Percentiles rank a stretch among this genome's conserved stretches.
phyloP scores from a whole-genome alignment of 202 grass and related monocot genomes.

The Eragrostis tef region DNA sequence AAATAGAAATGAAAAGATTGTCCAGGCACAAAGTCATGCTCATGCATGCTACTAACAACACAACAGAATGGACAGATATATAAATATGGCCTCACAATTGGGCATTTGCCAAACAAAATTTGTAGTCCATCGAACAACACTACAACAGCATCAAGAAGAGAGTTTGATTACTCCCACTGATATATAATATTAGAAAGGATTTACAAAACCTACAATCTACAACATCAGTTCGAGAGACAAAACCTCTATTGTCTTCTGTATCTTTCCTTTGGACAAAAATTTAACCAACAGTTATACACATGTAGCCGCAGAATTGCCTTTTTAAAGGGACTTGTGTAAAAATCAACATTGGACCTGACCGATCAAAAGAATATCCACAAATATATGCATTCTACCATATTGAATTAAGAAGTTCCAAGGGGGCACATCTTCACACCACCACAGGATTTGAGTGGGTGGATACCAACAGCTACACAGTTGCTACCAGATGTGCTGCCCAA shows the following conservation, averaged over 20 bases:
- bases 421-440: conserved; percentile 18
- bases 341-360: conserved; percentile 8
- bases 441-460: conserved; percentile 1
- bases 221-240: conserved; percentile 28
- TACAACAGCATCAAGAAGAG: conserved; percentile 18
- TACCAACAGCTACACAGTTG: not conserved
- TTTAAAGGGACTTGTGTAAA: conserved; percentile 19
- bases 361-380: not conserved
- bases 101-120: conserved; percentile 13
- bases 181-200: conserved; percentile 28
- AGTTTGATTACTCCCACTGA: conserved; percentile 8
- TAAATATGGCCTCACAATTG: conserved; percentile 19
- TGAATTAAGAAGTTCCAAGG: conserved; percentile 1
- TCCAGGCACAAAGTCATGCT: not conserved
- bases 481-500: not conserved
- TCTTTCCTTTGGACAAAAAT: conserved; percentile 20
- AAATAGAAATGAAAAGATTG: not conserved
- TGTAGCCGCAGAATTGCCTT: conserved; percentile 36
- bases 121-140: not conserved
- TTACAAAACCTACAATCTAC: conserved; percentile 44
- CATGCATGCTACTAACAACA: not conserved
- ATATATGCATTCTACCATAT: conserved; percentile 28
- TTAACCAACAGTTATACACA: conserved; percentile 43
- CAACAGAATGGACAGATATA: not conserved
- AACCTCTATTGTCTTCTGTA: conserved; percentile 14